A percentile compares a stretch with the other conserved stretches of the same genome.
phyloP scores from a whole-genome alignment of 192 early-diverging fungal species.

The Podila epicladia region DNA sequence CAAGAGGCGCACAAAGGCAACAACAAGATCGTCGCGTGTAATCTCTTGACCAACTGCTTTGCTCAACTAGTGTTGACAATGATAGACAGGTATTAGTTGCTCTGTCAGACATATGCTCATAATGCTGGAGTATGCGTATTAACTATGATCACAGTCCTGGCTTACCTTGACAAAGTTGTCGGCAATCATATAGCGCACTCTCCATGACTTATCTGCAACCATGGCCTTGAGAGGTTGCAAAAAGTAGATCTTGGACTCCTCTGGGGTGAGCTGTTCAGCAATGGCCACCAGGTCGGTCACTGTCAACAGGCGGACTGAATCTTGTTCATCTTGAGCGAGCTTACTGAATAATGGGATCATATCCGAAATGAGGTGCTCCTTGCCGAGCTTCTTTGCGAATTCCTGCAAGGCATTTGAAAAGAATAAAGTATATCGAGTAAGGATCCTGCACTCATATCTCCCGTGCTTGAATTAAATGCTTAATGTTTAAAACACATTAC shows the following conservation, averaged over 20 bases:
- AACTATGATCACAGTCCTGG: background rate
- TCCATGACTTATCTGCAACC: conserved; percentile 96
- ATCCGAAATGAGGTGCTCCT: conserved; percentile 84
- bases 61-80: conserved; percentile 63
- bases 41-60: conserved; percentile 83
- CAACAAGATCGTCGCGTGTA: conserved; percentile 86
- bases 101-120: background rate
- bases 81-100: too few relatives aligned
- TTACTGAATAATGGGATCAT: conserved; percentile 89
- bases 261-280: conserved; percentile 79
- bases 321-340: conserved; percentile 88
- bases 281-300: conserved; percentile 93
- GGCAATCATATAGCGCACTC: conserved; percentile 99
- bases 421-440: background rate
- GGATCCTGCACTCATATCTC: background rate
- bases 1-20: conserved; percentile 86
- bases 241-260: conserved; percentile 82
- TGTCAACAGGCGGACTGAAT: conserved; percentile 96
- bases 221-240: conserved; percentile 78
- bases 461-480: background rate
- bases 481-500: conserved; percentile 52
- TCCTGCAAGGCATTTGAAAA: conserved; percentile 51
- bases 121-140: background rate
- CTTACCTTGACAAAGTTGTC: conserved; percentile 94
- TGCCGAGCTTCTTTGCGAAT: conserved; percentile 74